These are phyloP conservation scores for Rauvolfia tetraphylla DNA, from an alignment of 257 asterid genomes.

Conservation along the genomic window DNA sequence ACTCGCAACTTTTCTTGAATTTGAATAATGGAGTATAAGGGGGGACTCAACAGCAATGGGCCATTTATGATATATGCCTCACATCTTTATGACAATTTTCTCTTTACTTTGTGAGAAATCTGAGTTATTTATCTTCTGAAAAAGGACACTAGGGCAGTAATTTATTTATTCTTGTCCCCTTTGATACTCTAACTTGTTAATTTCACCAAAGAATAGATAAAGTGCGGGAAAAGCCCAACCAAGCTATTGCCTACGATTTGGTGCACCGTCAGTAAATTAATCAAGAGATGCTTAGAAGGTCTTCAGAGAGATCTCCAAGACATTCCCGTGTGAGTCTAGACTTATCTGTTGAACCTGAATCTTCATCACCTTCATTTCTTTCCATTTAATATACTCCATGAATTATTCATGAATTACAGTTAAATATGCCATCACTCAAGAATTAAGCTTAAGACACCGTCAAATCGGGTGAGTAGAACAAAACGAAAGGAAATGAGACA, in stretches of 20 bases:
- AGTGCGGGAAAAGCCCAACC: not conserved
- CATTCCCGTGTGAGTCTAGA: slow-evolving; percentile 15
- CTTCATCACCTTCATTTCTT: slow-evolving; percentile 4
- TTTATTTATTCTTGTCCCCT: not conserved
- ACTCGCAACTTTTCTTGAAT: slow-evolving; percentile 17
- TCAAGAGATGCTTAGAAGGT: not conserved
- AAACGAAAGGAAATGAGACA: too few relatives aligned
- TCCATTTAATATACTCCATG: too few relatives aligned
- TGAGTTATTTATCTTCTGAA: not conserved
- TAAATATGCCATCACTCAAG: too few relatives aligned
- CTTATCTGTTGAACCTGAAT: not conserved
- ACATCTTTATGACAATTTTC: slow-evolving; percentile 17
- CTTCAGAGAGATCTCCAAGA: slow-evolving; percentile 5
- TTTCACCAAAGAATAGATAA: slow-evolving; percentile 8
- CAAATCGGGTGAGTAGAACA: too few relatives aligned
- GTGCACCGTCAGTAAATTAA: not conserved
- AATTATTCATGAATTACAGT: too few relatives aligned
- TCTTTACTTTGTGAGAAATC: not conserved
- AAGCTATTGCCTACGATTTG: not conserved
- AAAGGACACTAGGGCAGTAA: not conserved
- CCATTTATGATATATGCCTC: slow-evolving; percentile 30
- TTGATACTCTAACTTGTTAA: slow-evolving; percentile 14
- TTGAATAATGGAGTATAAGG: slow-evolving; percentile 19
- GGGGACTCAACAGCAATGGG: slow-evolving; percentile 26
- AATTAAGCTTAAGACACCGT: too few relatives aligned